A percentile compares a stretch with the other conserved stretches of the same genome.
These are phyloP conservation scores for Pestalotiopsis sp. DNA, from an alignment of 2,329 filamentous ascomycete species.

Conservation along the genomic window DNA sequence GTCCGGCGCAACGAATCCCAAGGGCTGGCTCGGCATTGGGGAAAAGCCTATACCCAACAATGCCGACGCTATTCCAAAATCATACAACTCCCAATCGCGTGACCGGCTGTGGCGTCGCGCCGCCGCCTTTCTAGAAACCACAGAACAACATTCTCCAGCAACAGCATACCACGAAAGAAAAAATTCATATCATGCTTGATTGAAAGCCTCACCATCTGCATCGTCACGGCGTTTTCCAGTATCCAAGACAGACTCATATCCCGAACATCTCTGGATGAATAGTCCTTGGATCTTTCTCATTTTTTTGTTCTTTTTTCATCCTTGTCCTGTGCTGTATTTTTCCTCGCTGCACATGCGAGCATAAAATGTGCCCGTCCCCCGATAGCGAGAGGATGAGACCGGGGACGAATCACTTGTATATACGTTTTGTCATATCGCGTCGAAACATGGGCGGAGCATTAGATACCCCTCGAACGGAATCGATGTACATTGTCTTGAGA, in stretches of 20 bases:
- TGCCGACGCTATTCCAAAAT: neutral
- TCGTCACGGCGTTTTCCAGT: neutral
- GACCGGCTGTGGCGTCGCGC: constrained; percentile 3
- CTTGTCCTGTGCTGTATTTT: neutral
- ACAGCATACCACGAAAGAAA: neutral
- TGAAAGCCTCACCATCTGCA: neutral
- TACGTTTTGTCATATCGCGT: neutral
- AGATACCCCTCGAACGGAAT: constrained; percentile 8
- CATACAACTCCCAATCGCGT: neutral
- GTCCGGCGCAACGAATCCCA: neutral
- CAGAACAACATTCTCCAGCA: neutral
- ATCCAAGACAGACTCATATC: neutral
- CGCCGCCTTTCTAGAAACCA: neutral
- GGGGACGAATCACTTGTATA: neutral
- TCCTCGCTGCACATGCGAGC: neutral
- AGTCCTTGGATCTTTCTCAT: neutral
- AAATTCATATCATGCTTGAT: neutral
- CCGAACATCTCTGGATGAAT: neutral
- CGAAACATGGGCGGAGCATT: constrained; percentile 1
- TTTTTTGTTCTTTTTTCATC: neutral
- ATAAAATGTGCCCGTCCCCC: neutral
- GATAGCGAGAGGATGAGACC: neutral
- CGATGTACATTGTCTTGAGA: neutral
- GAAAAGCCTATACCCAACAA: neutral
- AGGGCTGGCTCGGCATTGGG: neutral